Percentiles rank a stretch among this genome's conserved stretches.
phyloP scores from a whole-genome alignment of 2,329 filamentous ascomycete species.

The Penicillium digitatum region DNA sequence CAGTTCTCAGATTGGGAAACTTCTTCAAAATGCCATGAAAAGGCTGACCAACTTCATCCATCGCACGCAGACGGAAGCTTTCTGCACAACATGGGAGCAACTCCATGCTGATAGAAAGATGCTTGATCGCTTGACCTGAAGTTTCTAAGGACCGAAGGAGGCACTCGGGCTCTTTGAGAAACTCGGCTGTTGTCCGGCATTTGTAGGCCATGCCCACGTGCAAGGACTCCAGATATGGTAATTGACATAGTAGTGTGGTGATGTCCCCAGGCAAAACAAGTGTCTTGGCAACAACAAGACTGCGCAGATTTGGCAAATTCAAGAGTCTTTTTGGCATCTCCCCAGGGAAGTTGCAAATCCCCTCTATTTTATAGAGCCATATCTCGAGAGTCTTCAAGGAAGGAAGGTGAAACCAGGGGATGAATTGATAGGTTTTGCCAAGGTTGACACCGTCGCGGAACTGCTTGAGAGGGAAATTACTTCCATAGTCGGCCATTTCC shows the following conservation, averaged over 20 bases:
- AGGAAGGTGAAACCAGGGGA: slow-evolving; percentile 7
- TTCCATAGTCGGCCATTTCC: slow-evolving; percentile 2
- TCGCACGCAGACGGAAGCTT: background rate
- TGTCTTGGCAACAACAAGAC: background rate
- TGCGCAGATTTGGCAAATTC: background rate
- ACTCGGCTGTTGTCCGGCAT: background rate
- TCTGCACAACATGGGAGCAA: background rate
- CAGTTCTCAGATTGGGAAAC: background rate
- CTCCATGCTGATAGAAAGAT: background rate
- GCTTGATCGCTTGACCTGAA: background rate
- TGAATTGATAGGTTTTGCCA: background rate
- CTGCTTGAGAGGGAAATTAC: background rate
- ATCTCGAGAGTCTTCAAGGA: slow-evolving; percentile 3
- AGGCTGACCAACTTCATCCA: background rate
- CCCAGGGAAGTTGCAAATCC: background rate
- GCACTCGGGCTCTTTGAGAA: background rate
- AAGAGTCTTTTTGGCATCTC: background rate
- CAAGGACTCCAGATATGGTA: background rate
- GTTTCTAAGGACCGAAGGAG: background rate
- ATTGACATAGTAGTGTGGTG: background rate
- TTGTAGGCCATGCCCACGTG: background rate
- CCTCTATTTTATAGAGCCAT: background rate
- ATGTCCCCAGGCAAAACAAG: background rate
- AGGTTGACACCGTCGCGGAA: background rate
- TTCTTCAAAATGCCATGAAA: background rate